Evolutionary conservation across 1,284 basidiomycete genomes (phyloP), one percentile per base, ranked within the genome.

Genomic region (Gymnopus androsaceus): DNA sequence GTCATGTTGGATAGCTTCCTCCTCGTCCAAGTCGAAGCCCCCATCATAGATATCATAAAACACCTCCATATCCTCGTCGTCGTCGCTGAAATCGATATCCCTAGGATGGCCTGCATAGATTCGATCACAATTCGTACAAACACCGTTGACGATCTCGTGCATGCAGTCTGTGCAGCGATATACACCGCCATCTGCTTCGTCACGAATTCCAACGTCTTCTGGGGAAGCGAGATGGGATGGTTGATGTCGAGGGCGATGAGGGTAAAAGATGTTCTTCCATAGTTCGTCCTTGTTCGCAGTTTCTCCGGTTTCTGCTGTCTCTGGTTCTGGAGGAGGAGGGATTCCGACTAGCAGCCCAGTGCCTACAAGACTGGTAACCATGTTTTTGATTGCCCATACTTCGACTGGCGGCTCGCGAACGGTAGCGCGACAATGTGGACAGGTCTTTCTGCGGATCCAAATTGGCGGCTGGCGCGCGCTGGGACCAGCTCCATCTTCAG

Each of bases 81-180:
- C 60, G 38, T 49, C 49, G n/a, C 53, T 38, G 64, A 73, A 53
- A 59, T 75, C 59, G 60, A 77, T 63, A 51, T 75, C 64, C 58
- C n/a, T n/a, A n/a, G 74, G 15, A 58, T 87, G 83, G 0, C 80
- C 85, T 4, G 71, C 72, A 63, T 89, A 90, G 17, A 71, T 67
- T 30, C 85, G 76, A 17, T 78, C 73, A 61, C 89, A 90, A 14
- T 65, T 64, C 3, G 82, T 75, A 65, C 89, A 92, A 14, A 74
- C 64, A 1, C 85, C 85, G 57, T 76, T 80, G 79, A 78, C 83
- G 56, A 92, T 85, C 70, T 92, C 89, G 65, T 91, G 83, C 75
- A 83, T 77, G 63, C 89, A 91, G 38, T 85, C 83, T 11, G 83
- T 64, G 64, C 89, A 92, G n/a, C 89, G 79, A 62, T 82, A 86